Evolutionary conservation across 139 green algal genomes (phyloP).

Genomic region (Trebouxia sp.): DNA sequence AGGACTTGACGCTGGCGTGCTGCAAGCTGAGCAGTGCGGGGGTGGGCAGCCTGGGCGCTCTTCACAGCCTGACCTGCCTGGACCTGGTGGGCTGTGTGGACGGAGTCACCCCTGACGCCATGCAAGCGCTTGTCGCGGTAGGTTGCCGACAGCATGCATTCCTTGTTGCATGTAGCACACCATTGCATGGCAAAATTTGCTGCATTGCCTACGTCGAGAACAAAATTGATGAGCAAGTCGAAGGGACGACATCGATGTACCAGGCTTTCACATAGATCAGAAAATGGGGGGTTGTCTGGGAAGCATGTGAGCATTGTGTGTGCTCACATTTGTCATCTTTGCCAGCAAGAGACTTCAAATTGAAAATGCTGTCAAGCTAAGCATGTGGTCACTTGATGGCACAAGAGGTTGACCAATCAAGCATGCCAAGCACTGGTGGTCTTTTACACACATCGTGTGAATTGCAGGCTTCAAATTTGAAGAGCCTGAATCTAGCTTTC

Average conservation of each 20-base stretch:
- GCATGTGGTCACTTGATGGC: no score
- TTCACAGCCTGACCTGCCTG: background rate
- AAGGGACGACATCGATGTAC: no score
- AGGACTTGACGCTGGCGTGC: constrained; percentile 7
- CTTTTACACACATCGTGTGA: background rate
- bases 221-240: no score
- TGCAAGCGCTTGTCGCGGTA: background rate
- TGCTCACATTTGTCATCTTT: background rate
- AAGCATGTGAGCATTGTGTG: no score
- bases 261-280: no score
- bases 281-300: no score
- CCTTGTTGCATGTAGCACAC: no score
- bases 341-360: background rate
- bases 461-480: constrained; percentile 1
- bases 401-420: no score
- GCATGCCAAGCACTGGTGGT: no score
- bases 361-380: background rate
- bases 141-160: no score
- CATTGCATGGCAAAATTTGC: no score
- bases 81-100: constrained; percentile 28
- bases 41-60: background rate
- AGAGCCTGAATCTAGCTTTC: constrained; percentile 19
- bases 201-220: no score
- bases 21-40: constrained; percentile 13
- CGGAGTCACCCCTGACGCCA: background rate